Base-by-base conservation (phyloP, 2,329 filamentous ascomycete genomes). In the Geoglossum cookeanum region DNA sequence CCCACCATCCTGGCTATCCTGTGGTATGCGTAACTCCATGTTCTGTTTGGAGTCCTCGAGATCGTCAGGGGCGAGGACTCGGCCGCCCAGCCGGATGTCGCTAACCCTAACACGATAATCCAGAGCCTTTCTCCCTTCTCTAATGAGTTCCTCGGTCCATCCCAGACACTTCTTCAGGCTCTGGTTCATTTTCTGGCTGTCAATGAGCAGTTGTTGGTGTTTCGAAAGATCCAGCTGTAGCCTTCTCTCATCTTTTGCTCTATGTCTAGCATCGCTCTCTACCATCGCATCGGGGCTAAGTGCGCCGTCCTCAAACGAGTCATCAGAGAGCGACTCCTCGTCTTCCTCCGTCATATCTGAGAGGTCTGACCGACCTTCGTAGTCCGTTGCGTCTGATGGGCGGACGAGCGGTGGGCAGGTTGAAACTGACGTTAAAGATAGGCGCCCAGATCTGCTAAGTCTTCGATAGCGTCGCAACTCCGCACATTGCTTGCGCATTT, bases 141-240 rank as follows among this genome's bases (percentile, higher is more conserved):
- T 83, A 67, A 98, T 95, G 49, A 98, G 77, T 61, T 86, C 83
- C 66, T 98, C 91, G 0, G 90, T 94, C 79, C 87, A 91, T 62
- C 83, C 82, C 37, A 96, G 76, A 68, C 92, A 98, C 53, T 87
- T 79, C 68, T 88, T 94, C 51, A 98, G 78, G 67, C 87, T 94
- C 68, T 94, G 87, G 66, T 96, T 97, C 75, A 97, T 89, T 72
- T 89, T 94, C 65, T 96, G 89, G 62, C 85, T 92, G 67, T 95
- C 90, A 44, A 89, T 74, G 7, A 98, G 78, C 1, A 97, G 74
- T 65, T 95, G 85, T 62, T 89, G 87, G 67, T 98, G 92, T 66
- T 90, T 91, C 3, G 83, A 78, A 0, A 98, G 76, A 68, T 98
- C 92, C 3, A 89, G 76, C 63, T 85, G 80, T n/a, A 97, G 74